These are phyloP conservation scores for Cenchrus americanus DNA, from an alignment of 176 grass and related monocot genomes.

Conservation along the genomic window DNA sequence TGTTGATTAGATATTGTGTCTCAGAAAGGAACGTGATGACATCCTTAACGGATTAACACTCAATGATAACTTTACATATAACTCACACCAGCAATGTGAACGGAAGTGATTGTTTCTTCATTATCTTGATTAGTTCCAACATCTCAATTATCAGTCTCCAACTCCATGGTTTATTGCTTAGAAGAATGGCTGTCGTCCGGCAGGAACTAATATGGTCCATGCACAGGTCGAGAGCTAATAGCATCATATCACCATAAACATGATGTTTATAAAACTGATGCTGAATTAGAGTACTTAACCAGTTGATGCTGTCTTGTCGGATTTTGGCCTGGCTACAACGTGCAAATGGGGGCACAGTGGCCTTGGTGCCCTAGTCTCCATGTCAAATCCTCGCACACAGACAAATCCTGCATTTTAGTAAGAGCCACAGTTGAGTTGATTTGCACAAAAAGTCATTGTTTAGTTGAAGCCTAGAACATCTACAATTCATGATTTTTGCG, in stretches of 20 bases:
- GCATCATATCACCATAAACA: constrained; percentile 29
- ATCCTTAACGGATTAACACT: constrained; percentile 6
- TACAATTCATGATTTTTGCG: background rate
- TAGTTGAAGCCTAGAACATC: constrained; percentile 23
- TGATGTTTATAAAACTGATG: constrained; percentile 26
- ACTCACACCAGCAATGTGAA: background rate
- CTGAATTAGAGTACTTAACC: constrained; percentile 30
- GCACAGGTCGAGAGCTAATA: constrained; percentile 38
- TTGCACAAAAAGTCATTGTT: background rate
- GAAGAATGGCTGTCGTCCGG: constrained; percentile 36
- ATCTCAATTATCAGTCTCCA: constrained; percentile 37
- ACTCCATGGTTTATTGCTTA: constrained; percentile 42
- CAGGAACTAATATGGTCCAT: constrained; percentile 42
- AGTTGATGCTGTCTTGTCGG: constrained; percentile 37
- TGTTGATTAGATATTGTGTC: constrained; percentile 31
- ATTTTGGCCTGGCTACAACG: constrained; percentile 55
- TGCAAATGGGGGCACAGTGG: constrained; percentile 82
- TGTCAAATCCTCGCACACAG: constrained; percentile 89
- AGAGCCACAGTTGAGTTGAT: background rate
- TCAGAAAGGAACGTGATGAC: background rate
- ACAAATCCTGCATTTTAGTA: constrained; percentile 73
- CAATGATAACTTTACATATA: constrained; percentile 23
- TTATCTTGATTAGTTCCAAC: constrained; percentile 17
- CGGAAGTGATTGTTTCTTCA: constrained; percentile 31
- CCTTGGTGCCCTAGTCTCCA: constrained; percentile 66